phyloP scores from a whole-genome alignment of 2,329 filamentous ascomycete species.

The Cadophora luteo-olivacea region DNA sequence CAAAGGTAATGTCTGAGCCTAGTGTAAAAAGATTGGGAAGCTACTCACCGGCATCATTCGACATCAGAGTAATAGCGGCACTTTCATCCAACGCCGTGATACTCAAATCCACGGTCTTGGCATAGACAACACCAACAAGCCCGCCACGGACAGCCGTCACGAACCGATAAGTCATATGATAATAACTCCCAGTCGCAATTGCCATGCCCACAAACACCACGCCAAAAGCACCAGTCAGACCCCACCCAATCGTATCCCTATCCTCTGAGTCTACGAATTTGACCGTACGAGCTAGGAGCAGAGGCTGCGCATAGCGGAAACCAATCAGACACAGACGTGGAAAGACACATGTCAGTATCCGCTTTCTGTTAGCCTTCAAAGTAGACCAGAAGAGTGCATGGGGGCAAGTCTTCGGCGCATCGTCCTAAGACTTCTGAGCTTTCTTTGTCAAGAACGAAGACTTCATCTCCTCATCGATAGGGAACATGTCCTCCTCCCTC shows the following conservation, averaged over 20 bases:
- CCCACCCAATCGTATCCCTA: conserved; percentile 38
- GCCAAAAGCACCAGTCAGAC: conserved; percentile 42
- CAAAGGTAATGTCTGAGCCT: too few species aligned
- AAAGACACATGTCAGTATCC: conserved; percentile 23
- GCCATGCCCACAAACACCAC: conserved; percentile 44
- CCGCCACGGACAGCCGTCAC: conserved; percentile 37
- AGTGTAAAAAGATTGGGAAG: too few species aligned
- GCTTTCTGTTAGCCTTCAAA: conserved; percentile 24
- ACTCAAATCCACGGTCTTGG: conserved; percentile 39
- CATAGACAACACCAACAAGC: conserved; percentile 40
- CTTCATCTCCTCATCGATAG: conserved; percentile 43
- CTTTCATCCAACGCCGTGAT: conserved; percentile 39
- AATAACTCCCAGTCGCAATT: conserved; percentile 32
- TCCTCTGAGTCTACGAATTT: conserved; percentile 33
- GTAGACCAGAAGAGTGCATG: conserved; percentile 35
- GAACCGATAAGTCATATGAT: conserved; percentile 35
- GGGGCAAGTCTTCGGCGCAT: conserved; percentile 14
- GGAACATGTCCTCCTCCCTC: conserved; percentile 43
- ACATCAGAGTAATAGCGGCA: conserved; percentile 43
- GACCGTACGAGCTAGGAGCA: conserved; percentile 38
- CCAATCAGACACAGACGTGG: conserved; percentile 36
- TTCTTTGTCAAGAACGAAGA: conserved; percentile 24
- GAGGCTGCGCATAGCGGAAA: conserved; percentile 40
- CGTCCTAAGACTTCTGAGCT: conserved; percentile 28
- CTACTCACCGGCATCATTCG: conserved; percentile 41